These are phyloP conservation scores for Xerocomus minutiporus DNA, from an alignment of 1,284 basidiomycete genomes.

Conservation along the genomic window DNA sequence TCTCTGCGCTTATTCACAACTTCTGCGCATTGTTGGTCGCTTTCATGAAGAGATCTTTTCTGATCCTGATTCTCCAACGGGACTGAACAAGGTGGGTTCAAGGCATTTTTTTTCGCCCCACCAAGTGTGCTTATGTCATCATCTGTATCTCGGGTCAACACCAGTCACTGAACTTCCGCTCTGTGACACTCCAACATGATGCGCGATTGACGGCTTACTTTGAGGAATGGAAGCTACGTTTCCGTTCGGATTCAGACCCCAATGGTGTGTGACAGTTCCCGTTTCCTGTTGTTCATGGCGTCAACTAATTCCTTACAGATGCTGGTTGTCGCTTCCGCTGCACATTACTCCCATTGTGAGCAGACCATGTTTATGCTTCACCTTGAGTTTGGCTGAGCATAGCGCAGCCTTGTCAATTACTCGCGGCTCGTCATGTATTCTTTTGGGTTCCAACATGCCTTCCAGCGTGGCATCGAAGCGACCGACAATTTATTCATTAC, in stretches of 20 bases:
- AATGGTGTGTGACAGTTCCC: slow-evolving; percentile 36
- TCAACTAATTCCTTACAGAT: slow-evolving; percentile 38
- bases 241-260: slow-evolving; percentile 52
- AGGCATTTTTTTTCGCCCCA: background rate
- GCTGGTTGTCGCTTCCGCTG: slow-evolving; percentile 59
- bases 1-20: slow-evolving; percentile 64
- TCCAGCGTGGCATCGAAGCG: slow-evolving; percentile 59
- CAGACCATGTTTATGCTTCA: slow-evolving; percentile 5
- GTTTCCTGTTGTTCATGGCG: background rate
- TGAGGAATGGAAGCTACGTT: slow-evolving; percentile 59
- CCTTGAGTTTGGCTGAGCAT: slow-evolving; percentile 15
- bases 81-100: slow-evolving; percentile 59
- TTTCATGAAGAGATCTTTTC: slow-evolving; percentile 77
- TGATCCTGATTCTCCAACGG: slow-evolving; percentile 62
- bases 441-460: slow-evolving; percentile 80
- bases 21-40: slow-evolving; percentile 64
- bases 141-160: background rate
- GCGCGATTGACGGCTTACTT: slow-evolving; percentile 52
- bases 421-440: slow-evolving; percentile 83
- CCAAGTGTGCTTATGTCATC: slow-evolving; percentile 2
- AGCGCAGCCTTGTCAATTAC: slow-evolving; percentile 62
- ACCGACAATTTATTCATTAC: slow-evolving; percentile 64
- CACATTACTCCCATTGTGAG: slow-evolving; percentile 70
- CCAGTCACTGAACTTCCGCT: slow-evolving; percentile 62
- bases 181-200: slow-evolving; percentile 59